Conservation (phyloP, 1,139 yeast species). For the Meyerozyma carpophila region DNA sequence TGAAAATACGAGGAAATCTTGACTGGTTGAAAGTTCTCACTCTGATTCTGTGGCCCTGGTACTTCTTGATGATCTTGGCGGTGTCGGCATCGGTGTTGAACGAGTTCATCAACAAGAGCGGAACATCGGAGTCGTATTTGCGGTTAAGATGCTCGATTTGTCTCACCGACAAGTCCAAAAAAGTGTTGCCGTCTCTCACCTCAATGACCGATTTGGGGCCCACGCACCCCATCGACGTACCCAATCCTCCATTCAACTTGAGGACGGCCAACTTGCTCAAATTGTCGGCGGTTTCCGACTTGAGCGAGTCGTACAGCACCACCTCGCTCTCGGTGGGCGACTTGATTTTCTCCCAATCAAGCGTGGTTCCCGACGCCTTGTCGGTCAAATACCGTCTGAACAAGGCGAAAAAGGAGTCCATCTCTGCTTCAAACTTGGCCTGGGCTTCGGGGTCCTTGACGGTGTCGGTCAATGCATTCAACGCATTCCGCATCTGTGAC, state of each 20-base stretch:
- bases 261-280: slow-evolving; percentile 87
- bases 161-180: slow-evolving; percentile 89
- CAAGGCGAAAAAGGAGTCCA: slow-evolving; percentile 91
- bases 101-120: slow-evolving; percentile 94
- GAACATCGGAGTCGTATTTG: slow-evolving; percentile 87
- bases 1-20: slow-evolving; percentile 90
- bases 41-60: slow-evolving; percentile 93
- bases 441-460: slow-evolving; percentile 55
- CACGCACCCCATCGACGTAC: slow-evolving; percentile 99
- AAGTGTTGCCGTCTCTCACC: slow-evolving; percentile 97
- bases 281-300: slow-evolving; percentile 35
- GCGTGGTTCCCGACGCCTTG: slow-evolving; percentile 77
- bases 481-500: slow-evolving; percentile 94
- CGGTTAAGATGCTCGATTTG: slow-evolving; percentile 95
- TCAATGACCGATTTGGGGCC: slow-evolving; percentile 98
- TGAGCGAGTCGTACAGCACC: slow-evolving; percentile 60
- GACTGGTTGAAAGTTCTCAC: slow-evolving; percentile 97
- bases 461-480: slow-evolving; percentile 83
- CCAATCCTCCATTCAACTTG: slow-evolving; percentile 95
- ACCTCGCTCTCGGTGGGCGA: slow-evolving; percentile 88
- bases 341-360: slow-evolving; percentile 94
- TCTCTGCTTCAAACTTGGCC: slow-evolving; percentile 73
- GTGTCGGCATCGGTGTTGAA: slow-evolving; percentile 97
- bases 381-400: slow-evolving; percentile 90
- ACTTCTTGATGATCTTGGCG: slow-evolving; percentile 90